Evolutionary conservation across 2,329 filamentous ascomycete genomes (phyloP), one percentile per base, ranked within the genome.

Genomic region (Thelonectria discophora): DNA sequence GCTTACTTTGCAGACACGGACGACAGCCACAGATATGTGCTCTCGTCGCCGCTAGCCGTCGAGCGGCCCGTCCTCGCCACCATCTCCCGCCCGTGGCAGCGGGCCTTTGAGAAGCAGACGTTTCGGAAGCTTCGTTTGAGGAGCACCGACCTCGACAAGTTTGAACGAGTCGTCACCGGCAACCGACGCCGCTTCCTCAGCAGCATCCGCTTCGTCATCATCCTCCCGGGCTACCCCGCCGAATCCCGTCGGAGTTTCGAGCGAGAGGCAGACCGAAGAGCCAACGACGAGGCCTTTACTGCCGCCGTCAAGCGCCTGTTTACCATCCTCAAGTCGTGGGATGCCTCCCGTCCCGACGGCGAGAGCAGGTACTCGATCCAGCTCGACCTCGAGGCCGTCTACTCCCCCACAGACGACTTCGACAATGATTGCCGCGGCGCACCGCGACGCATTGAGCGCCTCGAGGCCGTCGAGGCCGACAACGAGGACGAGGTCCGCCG

Each of bases 251-350:
- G 57, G 15, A 52, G 63, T 12, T 71, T 70, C 21, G 66, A 71
- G 52, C 58, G 67, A 21, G 60, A 63, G 42, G 47, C 47, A 15
- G 65, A 70, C 30, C 65, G 66, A 32, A 32, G 40, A 27, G 60
- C 57, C 42, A 71, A 71, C 48, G 55, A 71, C 42, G 50, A 65
- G 48, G 65, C 55, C 27, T 71, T 70, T 24, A 69, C 67, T 17
- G 34, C 48, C 37, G 65, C 67, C 7, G 58, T 71, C 30, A 54
- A 60, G 32, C n/a, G 37, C n/a, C 62, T 71, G 24, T 65, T 70
- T 21, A 15, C 48, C 27, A 54, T 65, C 24, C 47, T 68, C 4
- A 60, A 61, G 37, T 45, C 50, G 5, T 71, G 69, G 69, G 66
- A 70, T 7, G 46, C 58, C 4, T 56, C 42, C 17, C 56, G 37